Evolutionary conservation across 2,329 filamentous ascomycete genomes (phyloP).

Genomic region (Colletotrichum eleusines): DNA sequence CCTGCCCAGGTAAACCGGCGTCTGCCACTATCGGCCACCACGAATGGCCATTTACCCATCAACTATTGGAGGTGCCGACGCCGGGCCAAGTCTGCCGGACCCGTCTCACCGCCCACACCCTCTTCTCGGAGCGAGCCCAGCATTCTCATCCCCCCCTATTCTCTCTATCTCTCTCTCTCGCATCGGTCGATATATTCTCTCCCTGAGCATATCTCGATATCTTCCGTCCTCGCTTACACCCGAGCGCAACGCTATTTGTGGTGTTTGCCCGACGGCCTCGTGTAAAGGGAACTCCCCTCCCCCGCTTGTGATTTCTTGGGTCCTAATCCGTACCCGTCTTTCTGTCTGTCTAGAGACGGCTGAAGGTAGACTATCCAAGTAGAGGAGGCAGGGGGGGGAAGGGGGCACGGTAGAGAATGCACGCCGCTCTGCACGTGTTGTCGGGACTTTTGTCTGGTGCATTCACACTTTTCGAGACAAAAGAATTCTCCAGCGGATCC

Average conservation of each 20-base stretch:
- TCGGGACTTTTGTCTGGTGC: not conserved
- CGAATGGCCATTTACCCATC: not conserved
- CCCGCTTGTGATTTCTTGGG: slow-evolving; percentile 7
- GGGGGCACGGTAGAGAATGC: not conserved
- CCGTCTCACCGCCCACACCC: slow-evolving; percentile 32
- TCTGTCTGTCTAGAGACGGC: slow-evolving; percentile 10
- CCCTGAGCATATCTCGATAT: slow-evolving; percentile 6
- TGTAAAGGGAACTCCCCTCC: not conserved
- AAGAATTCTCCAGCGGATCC: slow-evolving; percentile 24
- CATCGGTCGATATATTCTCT: slow-evolving; percentile 2
- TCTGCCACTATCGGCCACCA: not conserved
- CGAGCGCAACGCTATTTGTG: not conserved
- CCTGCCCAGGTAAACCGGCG: not conserved
- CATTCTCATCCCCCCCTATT: not conserved
- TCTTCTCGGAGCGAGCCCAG: slow-evolving; percentile 1
- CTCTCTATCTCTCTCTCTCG: no score
- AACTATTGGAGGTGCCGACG: slow-evolving; percentile 14
- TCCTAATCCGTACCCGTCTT: not conserved
- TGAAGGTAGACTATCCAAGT: not conserved
- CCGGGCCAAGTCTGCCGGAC: slow-evolving; percentile 8
- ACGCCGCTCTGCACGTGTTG: not conserved
- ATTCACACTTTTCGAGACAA: slow-evolving; percentile 5
- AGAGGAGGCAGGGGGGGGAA: not conserved
- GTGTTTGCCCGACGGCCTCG: not conserved
- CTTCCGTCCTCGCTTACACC: not conserved